Base-by-base conservation (phyloP, 169 alveolate species). In the Eimeria mitis region DNA sequence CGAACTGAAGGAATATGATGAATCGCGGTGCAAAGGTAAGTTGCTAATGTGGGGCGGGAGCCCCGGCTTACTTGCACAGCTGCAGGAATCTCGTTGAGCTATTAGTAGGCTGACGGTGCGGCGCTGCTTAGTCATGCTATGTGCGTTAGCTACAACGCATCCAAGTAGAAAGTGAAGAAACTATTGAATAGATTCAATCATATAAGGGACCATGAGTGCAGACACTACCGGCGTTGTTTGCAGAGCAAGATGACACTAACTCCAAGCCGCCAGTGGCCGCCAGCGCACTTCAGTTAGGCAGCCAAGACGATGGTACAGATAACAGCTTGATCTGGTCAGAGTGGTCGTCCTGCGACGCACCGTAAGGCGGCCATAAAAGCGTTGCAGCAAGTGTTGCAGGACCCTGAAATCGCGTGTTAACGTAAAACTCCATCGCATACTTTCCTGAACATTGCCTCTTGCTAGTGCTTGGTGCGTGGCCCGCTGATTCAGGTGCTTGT, bases 271-370 rank as follows among this genome's bases (percentile, higher is more conserved):
- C 65, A 9, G 34, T 14, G 34, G n/a, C 40, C 21, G 68, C 94
- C 13, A 87, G 94, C 83, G 94, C 94, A 47, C 83, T 87, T 49
- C 83, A 87, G 68, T 31, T 87, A 42, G 47, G 94, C 54, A 87
- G 81, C 83, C 25, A 9, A 2, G 40, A 11, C 14, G 54, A 9
- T 23, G 83, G 52, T 7, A 68, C 6, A 25, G 63, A 5, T 40
- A 34, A 44, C 5, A 31, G 52, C 23, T 70, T 40, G 37, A 42
- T 9, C 42, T 87, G 94, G 94, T 87, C 94, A 21, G 94, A 87
- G 40, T 87, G 94, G 94, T 87, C 94, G 28, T 63, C 94, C 7
- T 87, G 94, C 65, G 94, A 87, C 54, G 61, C 94, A 23, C 94
- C 94, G 94, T 87, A 87, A 84, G 91, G 78, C 49, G 37, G 11